Base-by-base conservation (phyloP, 257 asterid genomes). In the Voacanga thouarsii region DNA sequence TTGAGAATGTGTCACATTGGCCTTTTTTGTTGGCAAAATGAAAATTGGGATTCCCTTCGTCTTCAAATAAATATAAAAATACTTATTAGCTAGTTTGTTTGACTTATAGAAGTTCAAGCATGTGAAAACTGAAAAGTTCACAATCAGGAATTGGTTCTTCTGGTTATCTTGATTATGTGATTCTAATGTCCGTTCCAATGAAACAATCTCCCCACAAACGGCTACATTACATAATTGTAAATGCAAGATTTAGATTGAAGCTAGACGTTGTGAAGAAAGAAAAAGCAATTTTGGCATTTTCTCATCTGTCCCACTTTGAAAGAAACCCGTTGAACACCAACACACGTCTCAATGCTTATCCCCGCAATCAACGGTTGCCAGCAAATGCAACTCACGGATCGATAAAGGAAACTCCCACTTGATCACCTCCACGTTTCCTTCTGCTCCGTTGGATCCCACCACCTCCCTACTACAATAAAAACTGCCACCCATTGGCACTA, bases 391-490 rank as follows among this genome's bases (percentile, higher is more conserved):
- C 65, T 24, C 49, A 39, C 55, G 53, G 70, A 60, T 18, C 79
- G 65, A 57, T 47, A 45, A 79, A 14, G 59, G 24, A 2, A 4
- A 37, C 33, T 53, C 55, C 77, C 30, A 43, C 23, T 45, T 15
- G 74, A 78, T 83, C 21, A 0, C 33, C 43, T 79, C 81, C 87
- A 78, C 88, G 88, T 82, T 77, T 45, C 68, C 23, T 41, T 9
- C 19, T 65, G 3, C 45, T 71, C 83, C 18, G 85, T 65, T 87
- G 91, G 89, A 81, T 81, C 81, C 85, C 84, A 83, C 83, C 19
- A 60, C 33, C 19, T 24, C 65, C 69, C 79, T 7, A 16, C 72
- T 47, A 23, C 75, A 77, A 63, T 78, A 59, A 74, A 72, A 11
- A 68, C 82, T 50, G 23, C 69, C 49, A 7, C 67, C 45, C 51